phyloP scores from a whole-genome alignment of 371 early-diverging fungal species.

The Encephalitozoon hellem region DNA sequence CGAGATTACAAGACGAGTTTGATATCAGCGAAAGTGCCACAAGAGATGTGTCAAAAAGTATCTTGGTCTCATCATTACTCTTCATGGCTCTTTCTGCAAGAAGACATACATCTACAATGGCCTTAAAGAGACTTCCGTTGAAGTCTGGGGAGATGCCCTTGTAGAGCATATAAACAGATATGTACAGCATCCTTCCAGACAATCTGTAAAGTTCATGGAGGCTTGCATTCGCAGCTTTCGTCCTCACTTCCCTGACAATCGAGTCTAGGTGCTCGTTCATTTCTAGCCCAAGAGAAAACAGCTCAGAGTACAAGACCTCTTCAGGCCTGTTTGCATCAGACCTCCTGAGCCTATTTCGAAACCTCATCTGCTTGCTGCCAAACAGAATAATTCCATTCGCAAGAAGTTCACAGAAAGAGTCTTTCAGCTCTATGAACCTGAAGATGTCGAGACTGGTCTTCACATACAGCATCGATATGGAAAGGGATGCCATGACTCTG shows the following conservation, averaged over 20 bases:
- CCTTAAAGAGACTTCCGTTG: neutral
- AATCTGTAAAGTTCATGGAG: conserved; percentile 19
- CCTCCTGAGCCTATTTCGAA: conserved; percentile 8
- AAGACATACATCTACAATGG: neutral
- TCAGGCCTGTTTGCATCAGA: conserved; percentile 24
- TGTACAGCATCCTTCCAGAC: conserved; percentile 34
- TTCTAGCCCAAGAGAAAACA: conserved; percentile 7
- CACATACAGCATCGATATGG: neutral
- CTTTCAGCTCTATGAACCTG: conserved; percentile 15
- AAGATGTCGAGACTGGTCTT: neutral
- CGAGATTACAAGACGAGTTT: conserved; percentile 25
- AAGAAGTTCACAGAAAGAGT: conserved; percentile 30
- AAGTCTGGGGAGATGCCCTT: neutral
- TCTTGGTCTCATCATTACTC: neutral
- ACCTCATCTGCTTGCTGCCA: neutral
- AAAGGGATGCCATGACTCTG: neutral
- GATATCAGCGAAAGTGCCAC: conserved; percentile 22
- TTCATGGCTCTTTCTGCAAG: conserved; percentile 5
- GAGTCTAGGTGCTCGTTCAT: neutral
- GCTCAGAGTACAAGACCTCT: conserved; percentile 37
- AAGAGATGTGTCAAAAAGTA: conserved; percentile 39
- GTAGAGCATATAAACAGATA: conserved; percentile 11
- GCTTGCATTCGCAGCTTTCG: neutral
- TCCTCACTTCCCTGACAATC: neutral
- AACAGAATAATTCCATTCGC: conserved; percentile 29